These are phyloP conservation scores for Schoenoplectus triqueter DNA, from an alignment of 202 grass and related monocot species.

Conservation along the genomic window DNA sequence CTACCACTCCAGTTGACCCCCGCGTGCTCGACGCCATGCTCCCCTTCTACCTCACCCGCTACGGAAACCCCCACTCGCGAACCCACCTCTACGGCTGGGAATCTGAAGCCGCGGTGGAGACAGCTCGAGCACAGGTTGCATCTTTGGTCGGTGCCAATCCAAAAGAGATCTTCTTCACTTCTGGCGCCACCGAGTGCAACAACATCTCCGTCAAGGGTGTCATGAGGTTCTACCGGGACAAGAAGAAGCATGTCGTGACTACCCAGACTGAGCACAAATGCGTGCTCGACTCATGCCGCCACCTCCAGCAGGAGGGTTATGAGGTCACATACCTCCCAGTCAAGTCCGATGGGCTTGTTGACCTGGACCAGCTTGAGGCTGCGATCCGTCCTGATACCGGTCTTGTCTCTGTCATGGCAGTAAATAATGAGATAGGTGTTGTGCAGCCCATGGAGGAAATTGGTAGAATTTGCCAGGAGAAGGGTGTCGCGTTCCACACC, in stretches of 20 bases:
- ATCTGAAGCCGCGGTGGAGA: constrained; percentile 72
- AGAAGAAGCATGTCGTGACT: constrained; percentile 69
- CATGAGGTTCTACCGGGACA: constrained; percentile 71
- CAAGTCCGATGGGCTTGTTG: constrained; percentile 57
- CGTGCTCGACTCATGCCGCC: constrained; percentile 73
- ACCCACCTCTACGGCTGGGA: constrained; percentile 89
- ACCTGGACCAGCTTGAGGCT: constrained; percentile 55
- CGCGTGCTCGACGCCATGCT: constrained; percentile 81
- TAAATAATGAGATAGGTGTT: constrained; percentile 85
- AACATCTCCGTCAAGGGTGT: constrained; percentile 80
- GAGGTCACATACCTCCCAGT: constrained; percentile 77
- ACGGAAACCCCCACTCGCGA: constrained; percentile 79
- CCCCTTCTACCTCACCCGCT: constrained; percentile 70
- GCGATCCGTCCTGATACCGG: constrained; percentile 67
- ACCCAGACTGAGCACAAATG: constrained; percentile 88
- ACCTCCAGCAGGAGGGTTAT: constrained; percentile 71
- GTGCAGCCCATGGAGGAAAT: constrained; percentile 73
- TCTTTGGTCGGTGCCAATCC: constrained; percentile 59
- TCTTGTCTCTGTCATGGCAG: constrained; percentile 71
- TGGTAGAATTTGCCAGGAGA: constrained; percentile 65
- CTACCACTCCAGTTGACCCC: constrained; percentile 68
- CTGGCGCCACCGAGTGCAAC: constrained; percentile 80
- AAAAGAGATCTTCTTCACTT: constrained; percentile 81
- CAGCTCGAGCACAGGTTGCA: constrained; percentile 49
- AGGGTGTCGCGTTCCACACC: constrained; percentile 68